Base-by-base conservation (phyloP, 495 filamentous ascomycete species). In the Melanomma pulvis-pyrius region DNA sequence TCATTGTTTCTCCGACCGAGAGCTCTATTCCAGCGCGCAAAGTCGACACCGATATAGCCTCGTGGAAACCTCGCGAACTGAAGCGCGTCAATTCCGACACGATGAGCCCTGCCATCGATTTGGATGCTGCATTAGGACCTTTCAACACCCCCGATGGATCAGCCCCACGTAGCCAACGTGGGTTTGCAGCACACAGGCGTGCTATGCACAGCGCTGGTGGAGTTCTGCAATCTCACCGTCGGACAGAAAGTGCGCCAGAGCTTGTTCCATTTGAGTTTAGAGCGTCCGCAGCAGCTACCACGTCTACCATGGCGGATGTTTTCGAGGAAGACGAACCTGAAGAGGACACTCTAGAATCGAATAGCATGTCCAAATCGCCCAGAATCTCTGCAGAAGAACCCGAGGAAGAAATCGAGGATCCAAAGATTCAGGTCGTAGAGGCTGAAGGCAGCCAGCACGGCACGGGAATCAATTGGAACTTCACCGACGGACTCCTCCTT, bases 251-350 rank as follows among this genome's bases (percentile, higher is more conserved):
- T 77, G 92, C 94, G 11, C 94, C 94, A 6, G 91, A 90, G 69
- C 86, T 96, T 82, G 87, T 86, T 47, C 87, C 92, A 7, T 92
- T 96, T 68, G 92, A 93, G 79, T 86, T 61, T 79, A 82, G 55
- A 81, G 81, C 44, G 82, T 49, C 63, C 22, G 34, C 65, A n/a
- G 58, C 86, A 52, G 85, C 80, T 50, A 88, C 82, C 73, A 87
- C 82, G 70, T 88, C 86, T 0, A 87, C 86, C 4, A 87, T 92
- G 83, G 89, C 88, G 21, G 94, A 97, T 76, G 94, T 97, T 5
- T 96, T 97, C 65, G 92, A 97, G 74, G 94, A 97, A 76, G 94
- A 98, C 57, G 94, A 97, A 68, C 92, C 96, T 67, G 91, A 96
- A 61, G 86, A 86, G 5, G 77, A 81, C 32, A 74, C 77, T 39